Evolutionary conservation across 805 yeast species (phyloP), one percentile per base, ranked within the genome.

Genomic region (Ogataea nakhonphanomensis): DNA sequence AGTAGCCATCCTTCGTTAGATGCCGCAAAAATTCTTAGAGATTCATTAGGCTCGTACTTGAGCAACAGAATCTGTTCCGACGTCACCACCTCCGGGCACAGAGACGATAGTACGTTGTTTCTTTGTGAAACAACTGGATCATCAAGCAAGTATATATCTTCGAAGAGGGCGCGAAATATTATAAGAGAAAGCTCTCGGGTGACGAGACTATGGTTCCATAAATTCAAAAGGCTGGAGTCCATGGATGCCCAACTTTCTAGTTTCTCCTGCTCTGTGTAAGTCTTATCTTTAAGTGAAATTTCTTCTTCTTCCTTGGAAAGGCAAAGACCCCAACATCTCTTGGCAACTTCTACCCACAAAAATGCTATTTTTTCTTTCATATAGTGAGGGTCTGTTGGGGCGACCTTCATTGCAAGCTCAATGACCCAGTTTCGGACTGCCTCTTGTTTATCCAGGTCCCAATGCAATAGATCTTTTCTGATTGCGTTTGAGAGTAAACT

Each of bases 261-360:
- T 24, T 74, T 63, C 38, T 79, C 80, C 39, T 71, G 69, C n/a
- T 70, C 80, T 3, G 62, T 50, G 33, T 51, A 49, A n/a, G 38
- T 30, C 30, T 37, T 46, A 11, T 47, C 53, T 14, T 61, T 45
- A 25, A 62, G 57, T 5, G 41, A 32, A n/a, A 33, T 30, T 13
- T 49, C 49, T 15, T 34, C 39, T 10, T 53, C 50, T 20, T 45
- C 44, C 24, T 51, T 50, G 8, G 57, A 70, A n/a, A 84, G 62
- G 44, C 75, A 79, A 27, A 76, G 69, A 12, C 97, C 96, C 99
- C 99, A 93, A 23, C 80, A 73, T 42, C 95, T 73, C 57, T 93
- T 93, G 8, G 96, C 95, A 7, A 93, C 69, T 30, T 85, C 82
- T 0, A 86, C 96, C 97, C 98, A 90, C 20, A 93, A 64, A 48